Base-by-base conservation (phyloP, 73 alveolate species). In the Chromera velia region DNA sequence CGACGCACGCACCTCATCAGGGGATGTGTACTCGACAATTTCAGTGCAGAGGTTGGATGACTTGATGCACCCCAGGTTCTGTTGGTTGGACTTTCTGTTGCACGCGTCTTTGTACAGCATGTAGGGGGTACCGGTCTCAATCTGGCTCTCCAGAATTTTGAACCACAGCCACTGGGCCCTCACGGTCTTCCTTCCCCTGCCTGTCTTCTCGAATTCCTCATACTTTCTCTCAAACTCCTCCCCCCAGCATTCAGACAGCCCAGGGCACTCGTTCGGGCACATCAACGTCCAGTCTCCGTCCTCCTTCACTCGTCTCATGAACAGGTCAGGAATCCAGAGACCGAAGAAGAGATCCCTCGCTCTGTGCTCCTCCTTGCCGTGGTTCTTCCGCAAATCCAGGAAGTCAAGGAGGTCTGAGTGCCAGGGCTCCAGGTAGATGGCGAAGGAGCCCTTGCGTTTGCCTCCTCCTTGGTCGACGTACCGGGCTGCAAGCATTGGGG, bases 401-500 rank as follows among this genome's bases (percentile, higher is more conserved):
- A 89, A 94, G 82, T 91, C 96, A 34, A 77, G 73, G 74, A 94
- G 87, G 72, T 94, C 99, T n/a, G 97, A 91, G 77, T 94, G 99
- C 99, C 99, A 94, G 28, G 99, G 99, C 84, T 94, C 99, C 75
- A 94, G 87, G 85, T 94, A 94, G 80, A 91, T 83, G 78, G 98
- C 97, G 84, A 94, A 93, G 73, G 98, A 88, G 28, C 98, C 98
- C 83, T 94, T 94, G 83, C 98, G 87, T 88, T 93, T 93, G 66
- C 98, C 98, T 67, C 98, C 98, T 30, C 98, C 98, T 87, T 94
- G 94, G 89, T 91, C 98, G 33, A 93, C 98, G 75, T 91, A 93
- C 63, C 96, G 71, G 19, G 28, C 72, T 40, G 55, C 4, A n/a
- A n/a, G n/a, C n/a, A n/a, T n/a, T n/a, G n/a, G n/a, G n/a, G n/a